Percentiles rank a stretch among this genome's conserved stretches.
Evolutionary conservation across 2,329 filamentous ascomycete genomes (phyloP).

Genomic region (Teratosphaeria zuluensis): DNA sequence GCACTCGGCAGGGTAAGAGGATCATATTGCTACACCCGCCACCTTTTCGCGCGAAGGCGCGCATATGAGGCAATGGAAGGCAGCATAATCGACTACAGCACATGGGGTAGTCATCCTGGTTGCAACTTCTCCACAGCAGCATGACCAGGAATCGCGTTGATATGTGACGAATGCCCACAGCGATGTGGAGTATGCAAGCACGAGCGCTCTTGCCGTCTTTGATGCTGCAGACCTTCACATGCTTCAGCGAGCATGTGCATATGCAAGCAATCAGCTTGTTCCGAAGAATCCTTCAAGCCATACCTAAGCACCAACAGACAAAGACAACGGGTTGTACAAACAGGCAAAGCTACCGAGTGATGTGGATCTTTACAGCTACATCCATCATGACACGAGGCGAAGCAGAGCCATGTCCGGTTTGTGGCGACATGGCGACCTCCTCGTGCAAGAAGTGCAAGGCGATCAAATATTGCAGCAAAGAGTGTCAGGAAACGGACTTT

Average conservation of each 20-base stretch:
- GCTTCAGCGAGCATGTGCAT: neutral
- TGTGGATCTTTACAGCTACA: too few relatives aligned
- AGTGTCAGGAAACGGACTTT: neutral
- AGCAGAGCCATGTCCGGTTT: neutral
- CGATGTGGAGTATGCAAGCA: neutral
- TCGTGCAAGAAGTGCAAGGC: neutral
- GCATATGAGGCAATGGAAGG: too few relatives aligned
- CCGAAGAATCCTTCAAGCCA: too few relatives aligned
- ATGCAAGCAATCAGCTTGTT: neutral
- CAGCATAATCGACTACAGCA: too few relatives aligned
- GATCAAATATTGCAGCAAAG: neutral
- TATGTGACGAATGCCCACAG: neutral
- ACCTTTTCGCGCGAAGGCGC: too few relatives aligned
- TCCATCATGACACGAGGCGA: neutral
- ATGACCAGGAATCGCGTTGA: too few relatives aligned
- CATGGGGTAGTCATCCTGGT: too few relatives aligned
- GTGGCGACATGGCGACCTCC: neutral
- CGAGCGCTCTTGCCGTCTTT: neutral
- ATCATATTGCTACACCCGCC: too few relatives aligned
- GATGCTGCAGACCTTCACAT: neutral
- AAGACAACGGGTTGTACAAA: neutral
- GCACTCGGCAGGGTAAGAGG: too few relatives aligned
- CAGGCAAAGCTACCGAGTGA: neutral
- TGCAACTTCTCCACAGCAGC: too few relatives aligned
- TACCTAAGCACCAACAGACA: too few relatives aligned